phyloP scores from a whole-genome alignment of 148 eudicot species.

The Polygonum aviculare region DNA sequence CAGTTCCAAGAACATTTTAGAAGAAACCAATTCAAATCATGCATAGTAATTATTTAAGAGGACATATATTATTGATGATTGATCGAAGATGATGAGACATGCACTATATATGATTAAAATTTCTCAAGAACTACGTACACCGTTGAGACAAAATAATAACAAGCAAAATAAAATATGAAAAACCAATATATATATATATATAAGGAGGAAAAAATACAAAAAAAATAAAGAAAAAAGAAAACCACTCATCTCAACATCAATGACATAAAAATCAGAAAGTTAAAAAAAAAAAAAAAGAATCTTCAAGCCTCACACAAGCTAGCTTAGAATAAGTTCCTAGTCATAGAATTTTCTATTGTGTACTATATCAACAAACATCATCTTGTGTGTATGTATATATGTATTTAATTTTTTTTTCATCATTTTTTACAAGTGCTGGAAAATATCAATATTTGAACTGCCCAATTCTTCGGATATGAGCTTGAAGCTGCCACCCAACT shows the following conservation, averaged over 20 bases:
- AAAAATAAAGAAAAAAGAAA: not conserved
- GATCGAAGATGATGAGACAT: not conserved
- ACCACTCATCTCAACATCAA: constrained; percentile 1
- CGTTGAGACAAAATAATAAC: not conserved
- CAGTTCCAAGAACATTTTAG: not conserved
- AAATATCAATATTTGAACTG: not conserved
- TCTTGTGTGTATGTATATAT: not conserved
- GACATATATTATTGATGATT: not conserved
- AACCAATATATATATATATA: not conserved
- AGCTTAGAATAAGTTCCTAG: not conserved
- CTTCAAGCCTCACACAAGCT: not conserved
- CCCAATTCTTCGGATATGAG: not conserved
- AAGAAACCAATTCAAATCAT: not conserved
- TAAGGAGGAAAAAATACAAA: not conserved
- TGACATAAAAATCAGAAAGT: not conserved
- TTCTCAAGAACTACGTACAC: not conserved
- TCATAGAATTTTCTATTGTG: not conserved
- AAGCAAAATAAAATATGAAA: not conserved
- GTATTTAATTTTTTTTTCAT: not conserved
- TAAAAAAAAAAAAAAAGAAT: not conserved
- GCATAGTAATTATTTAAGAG: not conserved
- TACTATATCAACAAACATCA: not conserved
- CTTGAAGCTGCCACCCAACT: not conserved
- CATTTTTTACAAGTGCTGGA: not conserved
- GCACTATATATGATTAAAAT: not conserved